These are phyloP conservation scores for Botryococcus braunii DNA, from an alignment of 163 green algal genomes.

Conservation along the genomic window DNA sequence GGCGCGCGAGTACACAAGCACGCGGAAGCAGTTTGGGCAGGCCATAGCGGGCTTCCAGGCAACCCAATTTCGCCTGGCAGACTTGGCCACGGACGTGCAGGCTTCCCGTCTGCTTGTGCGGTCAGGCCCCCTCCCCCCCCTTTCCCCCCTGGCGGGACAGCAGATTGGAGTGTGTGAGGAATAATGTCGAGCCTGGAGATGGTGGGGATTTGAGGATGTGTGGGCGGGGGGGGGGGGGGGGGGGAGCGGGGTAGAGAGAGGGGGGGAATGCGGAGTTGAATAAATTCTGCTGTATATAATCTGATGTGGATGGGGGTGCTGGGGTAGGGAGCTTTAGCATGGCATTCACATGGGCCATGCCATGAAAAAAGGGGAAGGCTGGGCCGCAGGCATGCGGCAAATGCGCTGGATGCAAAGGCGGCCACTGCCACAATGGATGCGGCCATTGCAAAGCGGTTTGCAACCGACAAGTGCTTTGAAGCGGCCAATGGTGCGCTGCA, in stretches of 20 bases:
- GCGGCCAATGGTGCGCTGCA: slow-evolving; percentile 63
- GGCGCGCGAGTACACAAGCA: slow-evolving; percentile 35
- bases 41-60: slow-evolving; percentile 54
- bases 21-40: slow-evolving; percentile 58
- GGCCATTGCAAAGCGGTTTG: slow-evolving; percentile 80
- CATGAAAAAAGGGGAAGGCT: not conserved
- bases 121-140: no score
- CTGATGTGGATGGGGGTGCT: no score
- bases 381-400: slow-evolving; percentile 44
- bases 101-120: slow-evolving; percentile 55
- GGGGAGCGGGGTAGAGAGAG: no score
- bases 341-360: no score
- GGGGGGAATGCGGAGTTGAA: no score
- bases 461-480: slow-evolving; percentile 63
- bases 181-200: no score
- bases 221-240: no score
- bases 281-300: no score
- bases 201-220: no score
- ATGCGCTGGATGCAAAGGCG: slow-evolving; percentile 35
- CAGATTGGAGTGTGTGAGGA: no score
- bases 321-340: no score
- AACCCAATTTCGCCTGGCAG: slow-evolving; percentile 66
- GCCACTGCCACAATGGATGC: slow-evolving; percentile 42
- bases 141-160: no score
- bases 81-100: slow-evolving; percentile 63